phyloP scores from a whole-genome alignment of 75 land plant species.

The Cunninghamia lanceolata region DNA sequence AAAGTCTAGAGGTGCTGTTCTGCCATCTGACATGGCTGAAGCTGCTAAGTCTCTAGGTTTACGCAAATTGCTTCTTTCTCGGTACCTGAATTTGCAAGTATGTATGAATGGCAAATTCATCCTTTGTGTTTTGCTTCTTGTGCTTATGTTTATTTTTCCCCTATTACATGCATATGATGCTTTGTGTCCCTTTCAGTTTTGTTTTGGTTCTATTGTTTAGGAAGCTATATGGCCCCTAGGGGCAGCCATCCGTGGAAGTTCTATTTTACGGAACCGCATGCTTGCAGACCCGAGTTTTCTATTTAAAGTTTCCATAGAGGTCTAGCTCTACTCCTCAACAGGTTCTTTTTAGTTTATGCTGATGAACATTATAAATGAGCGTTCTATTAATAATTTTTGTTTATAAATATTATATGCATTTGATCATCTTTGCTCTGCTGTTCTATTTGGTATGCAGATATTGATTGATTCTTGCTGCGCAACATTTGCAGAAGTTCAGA shows the following conservation, averaged over 20 bases:
- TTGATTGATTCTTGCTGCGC: constrained; percentile 97
- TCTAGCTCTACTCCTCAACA: constrained; percentile 18
- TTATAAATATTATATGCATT: background rate
- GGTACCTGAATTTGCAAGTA: constrained; percentile 91
- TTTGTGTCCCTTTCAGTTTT: background rate
- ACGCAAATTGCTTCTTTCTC: constrained; percentile 55
- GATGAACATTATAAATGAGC: background rate
- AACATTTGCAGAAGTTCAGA: constrained; percentile 96
- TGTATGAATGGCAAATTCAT: background rate
- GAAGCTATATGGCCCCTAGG: constrained; percentile 65
- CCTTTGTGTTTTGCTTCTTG: background rate
- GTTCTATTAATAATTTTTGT: background rate
- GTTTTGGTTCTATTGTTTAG: constrained; percentile 16
- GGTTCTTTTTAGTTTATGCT: constrained; percentile 1
- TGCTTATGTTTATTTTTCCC: background rate
- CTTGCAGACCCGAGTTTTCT: constrained; percentile 94
- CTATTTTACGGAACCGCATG: constrained; percentile 80
- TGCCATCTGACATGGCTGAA: constrained; percentile 85
- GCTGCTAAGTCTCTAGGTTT: constrained; percentile 76
- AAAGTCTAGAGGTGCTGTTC: constrained; percentile 52
- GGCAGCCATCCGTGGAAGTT: constrained; percentile 44
- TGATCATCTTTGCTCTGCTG: background rate
- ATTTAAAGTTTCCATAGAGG: constrained; percentile 92
- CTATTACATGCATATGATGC: constrained; percentile 6
- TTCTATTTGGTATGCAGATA: constrained; percentile 41